Percentiles rank a stretch among this genome's conserved stretches.
Conservation (phyloP, 495 filamentous ascomycete genomes). For the Bombardia bombarda region DNA sequence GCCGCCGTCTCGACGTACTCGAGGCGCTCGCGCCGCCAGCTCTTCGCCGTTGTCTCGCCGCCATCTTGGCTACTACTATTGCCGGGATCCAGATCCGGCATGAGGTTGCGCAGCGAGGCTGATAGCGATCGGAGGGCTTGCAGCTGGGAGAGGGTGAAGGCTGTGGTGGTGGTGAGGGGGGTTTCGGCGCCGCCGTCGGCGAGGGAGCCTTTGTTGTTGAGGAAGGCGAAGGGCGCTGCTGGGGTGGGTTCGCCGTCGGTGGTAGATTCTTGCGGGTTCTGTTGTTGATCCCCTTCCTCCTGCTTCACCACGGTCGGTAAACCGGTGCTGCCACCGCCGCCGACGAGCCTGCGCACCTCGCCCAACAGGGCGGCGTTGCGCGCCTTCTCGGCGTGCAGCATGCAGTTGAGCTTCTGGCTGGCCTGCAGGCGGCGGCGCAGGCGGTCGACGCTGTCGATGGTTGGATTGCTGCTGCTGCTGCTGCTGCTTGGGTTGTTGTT, state of each 20-base stretch:
- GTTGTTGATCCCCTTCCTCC: conserved; percentile 3
- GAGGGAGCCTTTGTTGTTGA: conserved; percentile 35
- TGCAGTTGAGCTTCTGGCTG: conserved; percentile 67
- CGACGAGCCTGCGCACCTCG: conserved; percentile 53
- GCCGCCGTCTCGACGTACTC: conserved; percentile 71
- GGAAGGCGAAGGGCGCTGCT: conserved; percentile 42
- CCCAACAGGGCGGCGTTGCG: conserved; percentile 66
- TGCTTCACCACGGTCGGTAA: background rate
- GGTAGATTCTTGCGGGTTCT: no score
- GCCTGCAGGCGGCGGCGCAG: conserved; percentile 74
- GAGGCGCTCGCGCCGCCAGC: conserved; percentile 50
- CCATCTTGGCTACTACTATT: conserved; percentile 24
- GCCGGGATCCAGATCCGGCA: conserved; percentile 41
- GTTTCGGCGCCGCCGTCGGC: conserved; percentile 32
- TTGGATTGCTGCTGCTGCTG: conserved; percentile 37
- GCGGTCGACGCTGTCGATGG: conserved; percentile 54
- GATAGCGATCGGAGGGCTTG: conserved; percentile 64
- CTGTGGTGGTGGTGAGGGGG: conserved; percentile 64
- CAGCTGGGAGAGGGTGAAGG: conserved; percentile 75
- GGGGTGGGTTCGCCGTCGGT: background rate
- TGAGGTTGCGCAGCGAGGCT: conserved; percentile 50
- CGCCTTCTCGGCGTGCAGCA: conserved; percentile 64
- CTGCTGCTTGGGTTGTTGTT: background rate
- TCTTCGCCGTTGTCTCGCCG: conserved; percentile 20
- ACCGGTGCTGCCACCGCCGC: conserved; percentile 1